phyloP scores from a whole-genome alignment of 805 yeast genomes.

The Ogataea corticis region DNA sequence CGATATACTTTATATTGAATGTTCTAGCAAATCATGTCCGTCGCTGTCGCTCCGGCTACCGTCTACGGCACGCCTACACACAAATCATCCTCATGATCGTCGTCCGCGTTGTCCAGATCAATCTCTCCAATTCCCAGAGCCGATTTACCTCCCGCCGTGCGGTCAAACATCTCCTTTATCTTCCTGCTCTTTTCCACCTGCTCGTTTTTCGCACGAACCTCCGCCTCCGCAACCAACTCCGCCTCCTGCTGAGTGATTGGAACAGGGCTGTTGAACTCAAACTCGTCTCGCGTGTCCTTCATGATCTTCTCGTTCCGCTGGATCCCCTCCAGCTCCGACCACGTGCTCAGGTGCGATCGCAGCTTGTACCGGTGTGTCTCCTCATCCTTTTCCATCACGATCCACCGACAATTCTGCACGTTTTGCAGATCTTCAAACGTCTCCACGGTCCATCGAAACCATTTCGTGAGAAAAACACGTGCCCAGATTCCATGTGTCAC shows the following conservation, averaged over 20 bases:
- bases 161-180: conserved; percentile 41
- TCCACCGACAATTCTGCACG: conserved; percentile 80
- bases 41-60: background rate
- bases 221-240: conserved; percentile 37
- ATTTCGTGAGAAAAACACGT: conserved; percentile 87
- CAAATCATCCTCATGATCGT: conserved; percentile 23
- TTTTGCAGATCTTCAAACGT: conserved; percentile 81
- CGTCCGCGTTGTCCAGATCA: conserved; percentile 23
- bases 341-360: conserved; percentile 62
- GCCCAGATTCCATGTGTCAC: conserved; percentile 96
- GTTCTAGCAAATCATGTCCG: background rate
- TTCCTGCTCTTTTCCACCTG: conserved; percentile 44
- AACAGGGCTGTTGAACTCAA: conserved; percentile 24
- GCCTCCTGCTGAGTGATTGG: conserved; percentile 28
- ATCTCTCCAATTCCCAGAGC: background rate
- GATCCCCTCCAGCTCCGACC: conserved; percentile 57
- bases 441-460: conserved; percentile 93
- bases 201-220: conserved; percentile 44
- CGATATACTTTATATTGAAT: too few relatives aligned
- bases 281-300: conserved; percentile 28
- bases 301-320: conserved; percentile 25
- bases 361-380: conserved; percentile 54
- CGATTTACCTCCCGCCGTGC: conserved; percentile 5
- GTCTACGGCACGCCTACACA: conserved; percentile 5
- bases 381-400: conserved; percentile 68